These are phyloP conservation scores for Exophiala oligosperma DNA, from an alignment of 2,329 filamentous ascomycete genomes.

Conservation along the genomic window DNA sequence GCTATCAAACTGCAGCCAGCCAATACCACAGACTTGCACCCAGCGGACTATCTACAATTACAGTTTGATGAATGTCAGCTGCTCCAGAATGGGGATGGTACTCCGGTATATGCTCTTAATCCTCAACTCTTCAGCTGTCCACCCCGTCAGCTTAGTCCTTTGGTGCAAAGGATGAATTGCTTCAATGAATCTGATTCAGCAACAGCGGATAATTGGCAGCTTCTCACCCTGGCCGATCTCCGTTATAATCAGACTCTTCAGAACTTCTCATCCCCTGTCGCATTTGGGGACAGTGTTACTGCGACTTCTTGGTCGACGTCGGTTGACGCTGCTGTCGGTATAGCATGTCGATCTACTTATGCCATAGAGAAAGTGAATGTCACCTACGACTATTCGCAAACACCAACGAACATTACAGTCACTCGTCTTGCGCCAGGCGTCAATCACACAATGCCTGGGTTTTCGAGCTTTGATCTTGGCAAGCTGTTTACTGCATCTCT, in stretches of 20 bases:
- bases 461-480: background rate
- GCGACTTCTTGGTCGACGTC: conserved; percentile 1
- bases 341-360: background rate
- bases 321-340: background rate
- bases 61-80: conserved; percentile 8
- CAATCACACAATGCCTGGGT: background rate
- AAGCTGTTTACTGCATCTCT: background rate
- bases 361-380: background rate
- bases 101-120: conserved; percentile 14
- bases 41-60: conserved; percentile 4
- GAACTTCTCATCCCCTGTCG: background rate
- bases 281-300: background rate
- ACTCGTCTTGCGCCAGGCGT: background rate
- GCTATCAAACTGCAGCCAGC: conserved; percentile 8
- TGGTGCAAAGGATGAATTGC: conserved; percentile 15
- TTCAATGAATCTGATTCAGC: background rate
- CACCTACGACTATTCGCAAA: background rate
- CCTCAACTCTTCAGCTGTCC: conserved; percentile 12
- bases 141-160: conserved; percentile 13
- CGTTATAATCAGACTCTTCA: conserved; percentile 10
- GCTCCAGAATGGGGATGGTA: background rate
- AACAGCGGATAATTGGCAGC: conserved; percentile 12
- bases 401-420: background rate
- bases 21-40: conserved; percentile 13
- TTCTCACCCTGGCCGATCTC: conserved; percentile 14